Conservation (phyloP, 192 early-diverging fungal genomes). For the Spizellomyces punctatus region DNA sequence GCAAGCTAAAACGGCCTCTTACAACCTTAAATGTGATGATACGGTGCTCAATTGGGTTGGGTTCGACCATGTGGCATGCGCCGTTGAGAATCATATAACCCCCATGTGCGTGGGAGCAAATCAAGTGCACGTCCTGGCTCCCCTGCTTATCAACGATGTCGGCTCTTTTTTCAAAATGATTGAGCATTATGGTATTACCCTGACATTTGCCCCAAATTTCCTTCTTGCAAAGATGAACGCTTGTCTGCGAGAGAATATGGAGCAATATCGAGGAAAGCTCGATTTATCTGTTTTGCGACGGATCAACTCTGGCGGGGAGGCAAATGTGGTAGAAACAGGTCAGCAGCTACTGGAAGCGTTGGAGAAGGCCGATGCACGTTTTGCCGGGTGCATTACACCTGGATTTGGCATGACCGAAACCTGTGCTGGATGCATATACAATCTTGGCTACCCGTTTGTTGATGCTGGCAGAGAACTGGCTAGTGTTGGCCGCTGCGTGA, state of each 20-base stretch:
- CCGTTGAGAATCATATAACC: constrained; percentile 4
- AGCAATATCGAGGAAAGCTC: neutral
- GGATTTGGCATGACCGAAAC: constrained; percentile 9
- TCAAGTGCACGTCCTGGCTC: constrained; percentile 3
- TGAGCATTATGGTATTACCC: neutral
- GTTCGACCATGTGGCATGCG: constrained; percentile 6
- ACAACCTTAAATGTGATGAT: neutral
- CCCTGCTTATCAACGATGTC: neutral
- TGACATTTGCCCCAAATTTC: constrained; percentile 6
- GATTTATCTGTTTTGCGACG: neutral
- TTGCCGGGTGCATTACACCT: neutral
- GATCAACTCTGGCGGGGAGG: constrained; percentile 7
- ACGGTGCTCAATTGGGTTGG: constrained; percentile 3
- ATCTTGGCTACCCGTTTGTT: neutral
- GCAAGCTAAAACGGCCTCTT: neutral
- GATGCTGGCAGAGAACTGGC: too few species aligned
- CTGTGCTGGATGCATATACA: constrained; percentile 8
- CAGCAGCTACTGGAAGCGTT: constrained; percentile 5
- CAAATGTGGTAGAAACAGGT: neutral
- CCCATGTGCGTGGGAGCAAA: constrained; percentile 3
- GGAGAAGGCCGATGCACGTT: neutral
- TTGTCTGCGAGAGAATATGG: neutral
- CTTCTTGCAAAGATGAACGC: neutral
- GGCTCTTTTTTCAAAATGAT: constrained; percentile 1
- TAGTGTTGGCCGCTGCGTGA: too few species aligned